Conservation (phyloP, 176 grass and related monocot species). For the Eremochloa ophiuroides region DNA sequence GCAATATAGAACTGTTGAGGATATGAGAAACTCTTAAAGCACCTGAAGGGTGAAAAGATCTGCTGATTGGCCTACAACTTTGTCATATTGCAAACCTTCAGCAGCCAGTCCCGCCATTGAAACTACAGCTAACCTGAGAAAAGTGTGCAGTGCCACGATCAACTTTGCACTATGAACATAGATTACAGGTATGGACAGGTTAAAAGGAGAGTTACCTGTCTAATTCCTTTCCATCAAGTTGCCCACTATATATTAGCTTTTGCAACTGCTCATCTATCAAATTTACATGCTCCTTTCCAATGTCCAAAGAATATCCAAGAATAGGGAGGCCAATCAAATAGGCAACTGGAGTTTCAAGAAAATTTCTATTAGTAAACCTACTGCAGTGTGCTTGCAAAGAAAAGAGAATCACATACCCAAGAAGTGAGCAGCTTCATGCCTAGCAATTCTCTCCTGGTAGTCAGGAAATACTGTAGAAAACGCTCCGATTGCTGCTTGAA, state of each 20-base stretch:
- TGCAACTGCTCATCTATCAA: slow-evolving; percentile 70
- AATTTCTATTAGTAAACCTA: slow-evolving; percentile 2
- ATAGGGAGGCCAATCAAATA: slow-evolving; percentile 90
- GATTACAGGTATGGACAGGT: neutral
- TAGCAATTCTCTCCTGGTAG: slow-evolving; percentile 92
- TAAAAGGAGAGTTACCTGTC: slow-evolving; percentile 51
- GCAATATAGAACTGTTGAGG: neutral
- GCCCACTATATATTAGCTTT: slow-evolving; percentile 84
- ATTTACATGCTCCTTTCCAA: slow-evolving; percentile 97
- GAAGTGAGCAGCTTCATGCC: slow-evolving; percentile 95
- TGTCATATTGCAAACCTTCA: slow-evolving; percentile 90
- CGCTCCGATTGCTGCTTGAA: slow-evolving; percentile 74
- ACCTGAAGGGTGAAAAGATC: slow-evolving; percentile 91
- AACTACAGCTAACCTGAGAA: slow-evolving; percentile 78
- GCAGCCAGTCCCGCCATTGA: slow-evolving; percentile 95
- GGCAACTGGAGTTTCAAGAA: slow-evolving; percentile 45
- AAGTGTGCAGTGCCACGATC: neutral
- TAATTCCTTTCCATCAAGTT: slow-evolving; percentile 78
- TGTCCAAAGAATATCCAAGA: slow-evolving; percentile 90
- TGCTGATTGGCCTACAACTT: slow-evolving; percentile 89
- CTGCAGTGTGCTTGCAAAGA: neutral
- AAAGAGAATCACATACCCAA: slow-evolving; percentile 36
- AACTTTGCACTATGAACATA: neutral
- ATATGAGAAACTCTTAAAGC: neutral
- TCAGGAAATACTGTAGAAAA: slow-evolving; percentile 90